Base-by-base conservation (phyloP, 179 eudicot genomes). In the Camellia oleifera region DNA sequence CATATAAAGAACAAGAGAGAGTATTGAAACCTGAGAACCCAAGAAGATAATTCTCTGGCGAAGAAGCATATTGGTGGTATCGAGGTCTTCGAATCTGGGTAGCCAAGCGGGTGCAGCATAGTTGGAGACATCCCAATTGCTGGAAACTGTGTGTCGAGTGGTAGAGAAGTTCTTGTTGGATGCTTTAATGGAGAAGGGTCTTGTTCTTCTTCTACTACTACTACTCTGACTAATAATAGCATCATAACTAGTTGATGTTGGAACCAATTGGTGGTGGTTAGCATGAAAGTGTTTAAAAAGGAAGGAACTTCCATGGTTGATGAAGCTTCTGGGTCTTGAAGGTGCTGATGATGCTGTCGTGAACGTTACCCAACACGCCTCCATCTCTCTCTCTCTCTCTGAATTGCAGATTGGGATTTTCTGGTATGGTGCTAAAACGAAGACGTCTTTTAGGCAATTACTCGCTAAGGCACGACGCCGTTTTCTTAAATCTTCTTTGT, bases 51-150 rank as follows among this genome's bases (percentile, higher is more conserved):
- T 95, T 82, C 98, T 68, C 84, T 95, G 98, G 78, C 97, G 91
- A 83, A 95, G 97, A 82, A 95, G 93, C 98, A 95, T 93, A 65
- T 91, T 90, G 80, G 97, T 95, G 71, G 95, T 87, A 76, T 95
- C 97, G 62, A 95, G 97, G 70, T 95, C 95, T 84, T 92, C 97
- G 75, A 92, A 89, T 85, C 85, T 87, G 20, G 98, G 97, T 54
- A 93, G 75, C 89, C 88, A 77, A 72, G 86, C 70, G 2, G 98
- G 95, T 0, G 92, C 70, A 46, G 91, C 68, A 46, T 81, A 68
- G 63, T 54, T 86, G n/a, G 87, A 83, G 42, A 84, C 83, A 57
- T 90, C 95, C 97, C 96, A 93, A 57, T 86, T 85, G 23, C 89
- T 82, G 15, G 94, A 87, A 1, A 90, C 78, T 5, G 97, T 75